Base-by-base conservation (phyloP, 1,139 yeast species). In the Yamadazyma diospyri region DNA sequence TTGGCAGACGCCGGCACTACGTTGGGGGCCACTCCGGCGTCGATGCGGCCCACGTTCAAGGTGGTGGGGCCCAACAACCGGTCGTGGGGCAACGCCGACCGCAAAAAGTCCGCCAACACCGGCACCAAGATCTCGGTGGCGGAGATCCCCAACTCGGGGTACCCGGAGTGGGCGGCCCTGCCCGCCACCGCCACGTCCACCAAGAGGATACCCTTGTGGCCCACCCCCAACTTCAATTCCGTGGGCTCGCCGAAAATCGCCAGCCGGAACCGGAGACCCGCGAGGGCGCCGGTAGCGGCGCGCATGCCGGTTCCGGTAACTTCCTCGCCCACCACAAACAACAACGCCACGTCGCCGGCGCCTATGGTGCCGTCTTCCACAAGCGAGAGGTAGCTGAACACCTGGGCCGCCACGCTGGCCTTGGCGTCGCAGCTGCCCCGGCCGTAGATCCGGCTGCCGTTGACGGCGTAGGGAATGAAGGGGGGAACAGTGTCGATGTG, bases 401-500 rank as follows among this genome's bases (percentile, higher is more conserved):
- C 60, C 47, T 78, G 85, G 0, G 83, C 54, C 0, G 85, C 83
- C 12, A 81, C 79, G 9, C 83, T 76, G 1, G 70, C 84, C 47
- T 81, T 81, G 22, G 85, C 88, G 47, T 81, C 88, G 36, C 73
- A 66, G 4, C 81, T 53, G 2, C 89, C 89, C 36, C 88, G 64
- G 8, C 88, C 88, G 45, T 64, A 71, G 15, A 81, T 76, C 29
- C 54, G 55, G 27, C 66, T 60, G 4, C 74, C 79, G n/a, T 69
- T 66, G 10, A 68, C 52, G 4, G 50, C 48, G 53, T 79, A 81
- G 1, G 74, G 72, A 34, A 79, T 54, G 45, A 50, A 79, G 0
- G 87, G 87, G 10, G 87, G 87, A 5, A 81, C 88, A 0, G 87
- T 81, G 46, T 81, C 88, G 25, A 79, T 73, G 46, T 81, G 88